These are phyloP conservation scores for Aspergillus sp. DNA, from an alignment of 2,329 filamentous ascomycete genomes.

Conservation along the genomic window DNA sequence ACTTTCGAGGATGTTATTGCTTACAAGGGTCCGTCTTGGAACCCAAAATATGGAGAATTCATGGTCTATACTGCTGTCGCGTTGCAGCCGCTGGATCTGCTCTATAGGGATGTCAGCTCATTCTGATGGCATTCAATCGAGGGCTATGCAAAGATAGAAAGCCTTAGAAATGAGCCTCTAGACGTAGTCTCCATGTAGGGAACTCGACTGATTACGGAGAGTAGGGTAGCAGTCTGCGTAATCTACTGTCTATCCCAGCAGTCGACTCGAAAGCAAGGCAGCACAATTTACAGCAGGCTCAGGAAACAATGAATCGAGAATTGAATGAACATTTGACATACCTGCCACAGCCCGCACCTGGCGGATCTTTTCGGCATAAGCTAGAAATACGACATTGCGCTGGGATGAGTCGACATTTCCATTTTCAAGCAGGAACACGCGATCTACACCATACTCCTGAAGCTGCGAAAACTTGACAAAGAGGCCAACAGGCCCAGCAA, in stretches of 20 bases:
- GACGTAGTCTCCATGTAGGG: constrained; percentile 47
- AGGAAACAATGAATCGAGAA: background rate
- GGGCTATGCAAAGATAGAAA: constrained; percentile 36
- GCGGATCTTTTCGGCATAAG: constrained; percentile 81
- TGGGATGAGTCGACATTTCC: constrained; percentile 92
- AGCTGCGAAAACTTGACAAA: constrained; percentile 94
- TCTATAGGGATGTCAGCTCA: constrained; percentile 65
- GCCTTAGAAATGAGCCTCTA: constrained; percentile 44
- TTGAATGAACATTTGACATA: constrained; percentile 49
- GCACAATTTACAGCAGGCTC: constrained; percentile 10
- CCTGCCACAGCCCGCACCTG: constrained; percentile 85
- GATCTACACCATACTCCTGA: constrained; percentile 96
- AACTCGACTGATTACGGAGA: constrained; percentile 58
- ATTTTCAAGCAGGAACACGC: constrained; percentile 96
- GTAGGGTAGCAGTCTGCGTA: constrained; percentile 51
- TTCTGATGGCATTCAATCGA: constrained; percentile 53
- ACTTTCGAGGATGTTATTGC: constrained; percentile 88
- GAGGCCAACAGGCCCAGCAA: constrained; percentile 85
- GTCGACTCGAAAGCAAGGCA: background rate
- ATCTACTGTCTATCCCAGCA: constrained; percentile 58
- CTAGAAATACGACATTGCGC: constrained; percentile 91
- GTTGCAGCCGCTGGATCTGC: constrained; percentile 86
- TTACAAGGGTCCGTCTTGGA: constrained; percentile 85
- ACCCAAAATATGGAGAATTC: constrained; percentile 98
- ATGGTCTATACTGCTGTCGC: constrained; percentile 84